phyloP scores from a whole-genome alignment of 495 filamentous ascomycete species.

The Podospora australis region DNA sequence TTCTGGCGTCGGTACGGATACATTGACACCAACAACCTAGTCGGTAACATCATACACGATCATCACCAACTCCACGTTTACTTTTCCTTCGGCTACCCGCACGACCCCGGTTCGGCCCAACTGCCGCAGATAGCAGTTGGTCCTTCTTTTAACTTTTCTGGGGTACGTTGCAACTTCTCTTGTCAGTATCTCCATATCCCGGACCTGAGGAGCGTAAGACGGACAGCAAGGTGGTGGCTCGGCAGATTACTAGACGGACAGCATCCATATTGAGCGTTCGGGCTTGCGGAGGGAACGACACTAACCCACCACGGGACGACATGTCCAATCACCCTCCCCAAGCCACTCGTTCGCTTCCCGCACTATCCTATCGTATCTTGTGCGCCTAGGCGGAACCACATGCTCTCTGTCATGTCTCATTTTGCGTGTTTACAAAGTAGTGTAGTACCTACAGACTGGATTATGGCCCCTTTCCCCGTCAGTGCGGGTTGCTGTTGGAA shows the following conservation, averaged over 20 bases:
- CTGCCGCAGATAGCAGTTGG: constrained; percentile 3
- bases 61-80: too few species aligned
- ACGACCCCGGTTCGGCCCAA: not conserved
- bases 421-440: too few species aligned
- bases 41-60: too few species aligned
- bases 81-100: not conserved
- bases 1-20: too few species aligned
- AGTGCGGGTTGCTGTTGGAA: not conserved
- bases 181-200: constrained; percentile 6
- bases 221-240: constrained; percentile 13
- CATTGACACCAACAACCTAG: too few species aligned
- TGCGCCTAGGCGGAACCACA: constrained; percentile 19
- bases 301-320: constrained; percentile 18
- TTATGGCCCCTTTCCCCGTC: too few species aligned
- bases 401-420: constrained; percentile 5
- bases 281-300: constrained; percentile 38
- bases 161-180: constrained; percentile 19
- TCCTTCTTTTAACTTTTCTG: not conserved
- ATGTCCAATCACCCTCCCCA: constrained; percentile 41
- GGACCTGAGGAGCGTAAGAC: not conserved
- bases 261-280: constrained; percentile 31
- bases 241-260: constrained; percentile 31
- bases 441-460: too few species aligned
- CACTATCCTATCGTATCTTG: too few species aligned
- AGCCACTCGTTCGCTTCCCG: constrained; percentile 10